Evolutionary conservation across 139 green algal species (phyloP).

Genomic region (Yamagishiella unicocca): DNA sequence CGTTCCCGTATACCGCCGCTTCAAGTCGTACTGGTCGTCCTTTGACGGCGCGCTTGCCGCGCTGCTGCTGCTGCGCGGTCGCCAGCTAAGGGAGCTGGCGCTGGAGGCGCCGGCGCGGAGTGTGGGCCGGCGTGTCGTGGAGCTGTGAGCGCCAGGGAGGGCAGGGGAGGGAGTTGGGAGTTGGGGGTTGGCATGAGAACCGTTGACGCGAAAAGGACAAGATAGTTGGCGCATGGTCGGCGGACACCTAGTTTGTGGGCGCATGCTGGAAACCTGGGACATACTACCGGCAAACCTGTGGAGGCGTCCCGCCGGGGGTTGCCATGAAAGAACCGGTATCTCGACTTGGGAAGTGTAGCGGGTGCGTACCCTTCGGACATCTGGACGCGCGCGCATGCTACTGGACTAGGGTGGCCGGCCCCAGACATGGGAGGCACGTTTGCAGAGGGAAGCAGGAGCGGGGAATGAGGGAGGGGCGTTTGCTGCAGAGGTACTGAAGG

Average conservation of each 20-base stretch:
- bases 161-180: no score
- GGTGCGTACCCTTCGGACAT: no score
- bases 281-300: no score
- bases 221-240: no score
- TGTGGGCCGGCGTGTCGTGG: neutral
- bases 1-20: conserved; percentile 1
- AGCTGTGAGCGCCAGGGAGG: conserved; percentile 18
- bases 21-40: conserved; percentile 31
- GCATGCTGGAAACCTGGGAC: no score
- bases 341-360: neutral
- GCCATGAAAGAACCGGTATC: neutral
- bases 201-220: no score
- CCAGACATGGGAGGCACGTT: no score
- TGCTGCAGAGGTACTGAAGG: neutral
- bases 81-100: conserved; percentile 8
- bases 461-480: neutral
- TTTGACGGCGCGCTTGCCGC: conserved; percentile 36
- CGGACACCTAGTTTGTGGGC: no score
- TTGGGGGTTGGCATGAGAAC: no score
- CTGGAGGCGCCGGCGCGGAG: conserved; percentile 32
- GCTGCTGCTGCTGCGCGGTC: neutral
- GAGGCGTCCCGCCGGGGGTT: no score
- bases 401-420: no score
- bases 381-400: no score
- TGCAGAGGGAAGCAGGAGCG: neutral